These are phyloP conservation scores for Candida chauliodis DNA, from an alignment of 805 yeast genomes.

Conservation along the genomic window DNA sequence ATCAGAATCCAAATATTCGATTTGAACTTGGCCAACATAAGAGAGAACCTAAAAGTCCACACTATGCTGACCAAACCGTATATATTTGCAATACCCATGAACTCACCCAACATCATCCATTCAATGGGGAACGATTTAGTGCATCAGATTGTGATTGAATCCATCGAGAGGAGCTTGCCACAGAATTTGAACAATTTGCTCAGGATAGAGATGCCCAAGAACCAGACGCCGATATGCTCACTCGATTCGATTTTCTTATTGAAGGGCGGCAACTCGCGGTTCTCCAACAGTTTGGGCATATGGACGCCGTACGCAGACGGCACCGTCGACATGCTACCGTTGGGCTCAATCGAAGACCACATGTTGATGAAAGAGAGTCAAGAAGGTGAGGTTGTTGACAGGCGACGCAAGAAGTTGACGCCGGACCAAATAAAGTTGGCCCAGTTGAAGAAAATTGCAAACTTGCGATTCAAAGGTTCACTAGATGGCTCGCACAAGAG, in stretches of 20 bases:
- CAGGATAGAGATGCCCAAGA: constrained; percentile 33
- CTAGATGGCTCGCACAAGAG: constrained; percentile 31
- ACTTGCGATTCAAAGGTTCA: constrained; percentile 61
- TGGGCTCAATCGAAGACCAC: constrained; percentile 45
- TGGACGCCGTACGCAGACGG: constrained; percentile 76
- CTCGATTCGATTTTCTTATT: constrained; percentile 55
- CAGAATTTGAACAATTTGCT: constrained; percentile 41
- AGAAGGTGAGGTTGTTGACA: constrained; percentile 7
- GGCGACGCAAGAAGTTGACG: constrained; percentile 11
- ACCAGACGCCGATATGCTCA: constrained; percentile 37
- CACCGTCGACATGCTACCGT: constrained; percentile 60
- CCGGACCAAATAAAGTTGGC: constrained; percentile 11
- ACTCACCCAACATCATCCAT: constrained; percentile 66
- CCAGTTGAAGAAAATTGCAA: constrained; percentile 42
- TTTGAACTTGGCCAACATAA: constrained; percentile 18
- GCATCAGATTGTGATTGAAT: constrained; percentile 54
- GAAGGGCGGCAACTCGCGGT: constrained; percentile 65
- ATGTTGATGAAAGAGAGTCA: constrained; percentile 16
- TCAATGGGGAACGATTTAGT: constrained; percentile 42
- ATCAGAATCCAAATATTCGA: constrained; percentile 72
- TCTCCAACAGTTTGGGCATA: constrained; percentile 58
- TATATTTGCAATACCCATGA: constrained; percentile 63
- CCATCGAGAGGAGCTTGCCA: constrained; percentile 52
- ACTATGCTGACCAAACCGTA: constrained; percentile 56
- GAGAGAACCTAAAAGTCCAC: constrained; percentile 28